Percentiles rank a stretch among this genome's conserved stretches.
These are phyloP conservation scores for Sphaerobolus stellatus DNA, from an alignment of 1,284 basidiomycete species.

Conservation along the genomic window DNA sequence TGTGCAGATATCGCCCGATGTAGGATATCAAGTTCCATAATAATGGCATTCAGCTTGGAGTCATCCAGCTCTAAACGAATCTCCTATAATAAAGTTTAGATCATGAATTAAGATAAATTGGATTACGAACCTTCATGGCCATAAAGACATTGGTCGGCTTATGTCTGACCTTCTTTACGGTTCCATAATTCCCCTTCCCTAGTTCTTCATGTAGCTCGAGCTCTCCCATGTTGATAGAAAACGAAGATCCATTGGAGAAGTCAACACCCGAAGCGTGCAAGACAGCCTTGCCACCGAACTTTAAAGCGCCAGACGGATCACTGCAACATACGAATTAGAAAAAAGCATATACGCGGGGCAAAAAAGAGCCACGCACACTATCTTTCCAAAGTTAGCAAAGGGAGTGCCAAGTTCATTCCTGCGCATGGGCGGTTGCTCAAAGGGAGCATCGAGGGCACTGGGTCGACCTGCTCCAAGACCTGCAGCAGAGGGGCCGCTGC, in stretches of 20 bases:
- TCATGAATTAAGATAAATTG: constrained; percentile 6
- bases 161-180: constrained; percentile 93
- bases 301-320: constrained; percentile 92
- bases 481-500: constrained; percentile 45
- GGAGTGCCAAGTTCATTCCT: constrained; percentile 63
- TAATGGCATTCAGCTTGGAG: constrained; percentile 91
- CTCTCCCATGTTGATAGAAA: constrained; percentile 95
- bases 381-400: constrained; percentile 92
- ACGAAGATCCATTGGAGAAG: constrained; percentile 90
- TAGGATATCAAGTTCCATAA: constrained; percentile 98
- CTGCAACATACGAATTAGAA: constrained; percentile 38
- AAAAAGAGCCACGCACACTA: constrained; percentile 68
- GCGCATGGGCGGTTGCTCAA: constrained; percentile 34
- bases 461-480: constrained; percentile 70
- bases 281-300: constrained; percentile 92
- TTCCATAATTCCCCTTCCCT: constrained; percentile 96
- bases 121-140: constrained; percentile 89
- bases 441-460: constrained; percentile 38
- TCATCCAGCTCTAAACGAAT: constrained; percentile 97
- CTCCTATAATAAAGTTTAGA: constrained; percentile 63
- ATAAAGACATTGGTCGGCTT: constrained; percentile 93
- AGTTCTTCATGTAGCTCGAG: constrained; percentile 90
- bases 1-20: constrained; percentile 89
- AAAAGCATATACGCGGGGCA: constrained; percentile 16
- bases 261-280: constrained; percentile 92